Evolutionary conservation across 768 basidiomycete genomes (phyloP).

Genomic region (Lactarius sp.): DNA sequence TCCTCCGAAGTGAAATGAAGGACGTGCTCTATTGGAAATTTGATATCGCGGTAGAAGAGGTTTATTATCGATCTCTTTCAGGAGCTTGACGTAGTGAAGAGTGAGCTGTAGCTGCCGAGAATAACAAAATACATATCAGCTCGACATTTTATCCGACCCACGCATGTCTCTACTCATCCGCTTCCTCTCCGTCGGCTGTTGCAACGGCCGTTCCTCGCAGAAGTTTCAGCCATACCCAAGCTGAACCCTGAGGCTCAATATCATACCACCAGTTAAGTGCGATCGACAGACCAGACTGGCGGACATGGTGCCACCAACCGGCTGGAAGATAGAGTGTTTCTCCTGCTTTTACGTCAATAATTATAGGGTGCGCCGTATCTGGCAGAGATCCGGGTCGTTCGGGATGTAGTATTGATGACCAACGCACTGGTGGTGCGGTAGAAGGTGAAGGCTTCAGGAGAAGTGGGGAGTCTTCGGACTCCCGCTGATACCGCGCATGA

Average conservation of each 20-base stretch:
- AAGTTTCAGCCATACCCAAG: slow-evolving; percentile 65
- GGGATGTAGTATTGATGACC: slow-evolving; percentile 74
- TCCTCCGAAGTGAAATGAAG: background rate
- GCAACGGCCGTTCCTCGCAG: slow-evolving; percentile 37
- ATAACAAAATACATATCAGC: background rate
- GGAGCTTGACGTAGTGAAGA: background rate
- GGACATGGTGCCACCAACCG: slow-evolving; percentile 92
- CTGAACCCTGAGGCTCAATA: slow-evolving; percentile 63
- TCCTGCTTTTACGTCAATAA: slow-evolving; percentile 61
- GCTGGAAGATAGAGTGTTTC: slow-evolving; percentile 87
- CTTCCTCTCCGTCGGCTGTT: slow-evolving; percentile 8
- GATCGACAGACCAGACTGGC: slow-evolving; percentile 60
- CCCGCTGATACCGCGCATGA: slow-evolving; percentile 51
- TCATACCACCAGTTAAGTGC: slow-evolving; percentile 92
- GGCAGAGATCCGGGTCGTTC: slow-evolving; percentile 43
- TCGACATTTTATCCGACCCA: background rate
- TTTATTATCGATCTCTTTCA: background rate
- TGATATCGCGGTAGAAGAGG: background rate
- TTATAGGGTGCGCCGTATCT: slow-evolving; percentile 55
- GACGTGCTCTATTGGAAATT: background rate
- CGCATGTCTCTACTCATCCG: background rate
- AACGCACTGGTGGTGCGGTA: slow-evolving; percentile 53
- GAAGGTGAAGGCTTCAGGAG: slow-evolving; percentile 50
- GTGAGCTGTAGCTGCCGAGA: background rate
- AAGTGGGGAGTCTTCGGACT: slow-evolving; percentile 32